Evolutionary conservation across 345 rosid species (phyloP), one percentile per base, ranked within the genome.

Genomic region (Hibiscus mutabilis): DNA sequence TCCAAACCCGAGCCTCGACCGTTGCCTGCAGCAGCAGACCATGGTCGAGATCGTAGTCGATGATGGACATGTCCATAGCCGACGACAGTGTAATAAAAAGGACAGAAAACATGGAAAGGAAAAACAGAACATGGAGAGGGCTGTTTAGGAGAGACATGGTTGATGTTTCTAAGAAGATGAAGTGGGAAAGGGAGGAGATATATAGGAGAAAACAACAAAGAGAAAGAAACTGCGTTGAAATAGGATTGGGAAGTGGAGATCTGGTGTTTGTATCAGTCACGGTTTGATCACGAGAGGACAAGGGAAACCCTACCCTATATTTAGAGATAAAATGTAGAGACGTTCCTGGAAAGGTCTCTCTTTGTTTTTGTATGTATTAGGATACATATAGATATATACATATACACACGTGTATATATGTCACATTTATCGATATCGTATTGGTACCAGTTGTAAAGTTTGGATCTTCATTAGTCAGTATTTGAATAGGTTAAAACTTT

Each of bases 41-140:
- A 42, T 87, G 82, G n/a, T 9, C 63, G n/a, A 60, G 42, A 10
- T 85, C 66, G 75, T 78, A 82, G 56, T 81, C 79, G 14, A 86
- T 67, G 22, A 85, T 81, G 25, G 96, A 87, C 88, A 84, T 84
- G 77, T 84, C 87, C 15, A 67, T 16, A 42, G 85, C 86, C 0
- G 63, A 71, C 3, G 79, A 69, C 15, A 63, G 16, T 6, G 80
- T 33, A 11, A 42, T 42, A 51, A 53, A 67, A 44, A n/a, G 65
- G 57, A 14, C 68, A 24, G 22, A 18, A 25, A 5, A 29, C 1
- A 46, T 14, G 42, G 42, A 21, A 57, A 56, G 58, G 61, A 56
- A 60, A 42, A 37, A 37, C 42, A 37, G 42, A 5, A 29, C 1
- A 46, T 9, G 42, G 21, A 15, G 46, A 56, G 58, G 57, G 57